phyloP scores from a whole-genome alignment of 2,329 filamentous ascomycete species.

The Penicillium sp. region DNA sequence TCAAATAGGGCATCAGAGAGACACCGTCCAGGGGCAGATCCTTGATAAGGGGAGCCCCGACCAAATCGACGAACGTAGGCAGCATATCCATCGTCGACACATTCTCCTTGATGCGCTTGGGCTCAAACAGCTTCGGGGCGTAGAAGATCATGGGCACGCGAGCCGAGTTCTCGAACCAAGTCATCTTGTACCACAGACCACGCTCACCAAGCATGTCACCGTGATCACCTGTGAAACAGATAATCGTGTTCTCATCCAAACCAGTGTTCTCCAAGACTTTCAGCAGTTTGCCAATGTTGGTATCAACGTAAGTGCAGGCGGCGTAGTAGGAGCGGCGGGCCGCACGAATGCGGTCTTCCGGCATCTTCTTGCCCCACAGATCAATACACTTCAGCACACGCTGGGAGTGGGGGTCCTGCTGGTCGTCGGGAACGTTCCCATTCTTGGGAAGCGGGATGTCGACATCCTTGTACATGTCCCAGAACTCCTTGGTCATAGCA shows the following conservation, averaged over 20 bases:
- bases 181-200: constrained; percentile 95
- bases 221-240: constrained; percentile 91
- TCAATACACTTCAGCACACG: constrained; percentile 84
- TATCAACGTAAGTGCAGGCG: constrained; percentile 89
- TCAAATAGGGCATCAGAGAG: constrained; percentile 75
- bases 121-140: constrained; percentile 71
- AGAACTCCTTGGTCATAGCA: constrained; percentile 89
- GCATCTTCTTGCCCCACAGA: constrained; percentile 78
- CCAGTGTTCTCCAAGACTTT: constrained; percentile 75
- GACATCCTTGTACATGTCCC: constrained; percentile 86
- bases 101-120: constrained; percentile 75
- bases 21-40: constrained; percentile 82
- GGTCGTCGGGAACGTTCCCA: constrained; percentile 68
- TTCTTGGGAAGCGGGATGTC: constrained; percentile 83
- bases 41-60: constrained; percentile 66
- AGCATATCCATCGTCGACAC: constrained; percentile 90
- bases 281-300: constrained; percentile 82
- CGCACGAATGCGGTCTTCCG: constrained; percentile 79
- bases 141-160: constrained; percentile 85
- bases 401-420: constrained; percentile 84
- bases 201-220: constrained; percentile 95
- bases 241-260: constrained; percentile 79
- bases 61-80: constrained; percentile 82
- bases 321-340: constrained; percentile 89
- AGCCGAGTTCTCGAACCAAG: constrained; percentile 87